Evolutionary conservation across 768 basidiomycete species (phyloP).

Genomic region (Xerocomellus amylosporus): DNA sequence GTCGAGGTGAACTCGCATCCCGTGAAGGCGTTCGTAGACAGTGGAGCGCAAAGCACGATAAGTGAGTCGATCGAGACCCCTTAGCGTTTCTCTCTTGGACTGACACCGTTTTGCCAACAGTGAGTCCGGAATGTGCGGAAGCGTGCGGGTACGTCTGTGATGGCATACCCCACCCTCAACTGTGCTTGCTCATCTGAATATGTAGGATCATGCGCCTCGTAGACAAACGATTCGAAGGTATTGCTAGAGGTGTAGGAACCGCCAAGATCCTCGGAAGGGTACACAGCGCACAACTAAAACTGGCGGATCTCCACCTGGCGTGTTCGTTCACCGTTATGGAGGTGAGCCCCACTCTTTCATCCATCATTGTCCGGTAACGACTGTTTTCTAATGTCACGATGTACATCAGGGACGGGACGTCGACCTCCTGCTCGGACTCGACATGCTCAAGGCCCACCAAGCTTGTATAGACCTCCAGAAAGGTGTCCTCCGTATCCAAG

Average conservation of each 20-base stretch:
- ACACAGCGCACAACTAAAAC: conserved; percentile 88
- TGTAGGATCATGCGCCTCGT: conserved; percentile 87
- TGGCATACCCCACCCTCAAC: background rate
- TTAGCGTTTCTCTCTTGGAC: background rate
- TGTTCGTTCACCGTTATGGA: conserved; percentile 97
- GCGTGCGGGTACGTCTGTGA: conserved; percentile 69
- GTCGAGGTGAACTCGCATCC: conserved; percentile 90
- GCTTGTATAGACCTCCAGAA: conserved; percentile 93
- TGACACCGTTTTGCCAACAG: conserved; percentile 36
- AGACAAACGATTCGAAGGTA: conserved; percentile 82
- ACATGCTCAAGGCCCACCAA: conserved; percentile 98
- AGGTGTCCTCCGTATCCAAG: conserved; percentile 88
- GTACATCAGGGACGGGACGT: conserved; percentile 75
- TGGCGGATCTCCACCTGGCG: conserved; percentile 78
- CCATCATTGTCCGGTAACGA: background rate
- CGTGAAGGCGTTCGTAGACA: conserved; percentile 97
- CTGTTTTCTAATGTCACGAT: background rate
- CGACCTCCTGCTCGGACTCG: conserved; percentile 95
- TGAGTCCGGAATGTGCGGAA: conserved; percentile 91
- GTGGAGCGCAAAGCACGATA: conserved; percentile 95
- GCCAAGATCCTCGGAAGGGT: conserved; percentile 92
- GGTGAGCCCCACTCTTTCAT: conserved; percentile 39
- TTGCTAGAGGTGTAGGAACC: conserved; percentile 92
- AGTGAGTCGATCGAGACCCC: conserved; percentile 49
- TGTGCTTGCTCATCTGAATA: background rate